Evolutionary conservation across 106 monocot genomes (phyloP).

Genomic region (Dendrobium chrysotoxum): DNA sequence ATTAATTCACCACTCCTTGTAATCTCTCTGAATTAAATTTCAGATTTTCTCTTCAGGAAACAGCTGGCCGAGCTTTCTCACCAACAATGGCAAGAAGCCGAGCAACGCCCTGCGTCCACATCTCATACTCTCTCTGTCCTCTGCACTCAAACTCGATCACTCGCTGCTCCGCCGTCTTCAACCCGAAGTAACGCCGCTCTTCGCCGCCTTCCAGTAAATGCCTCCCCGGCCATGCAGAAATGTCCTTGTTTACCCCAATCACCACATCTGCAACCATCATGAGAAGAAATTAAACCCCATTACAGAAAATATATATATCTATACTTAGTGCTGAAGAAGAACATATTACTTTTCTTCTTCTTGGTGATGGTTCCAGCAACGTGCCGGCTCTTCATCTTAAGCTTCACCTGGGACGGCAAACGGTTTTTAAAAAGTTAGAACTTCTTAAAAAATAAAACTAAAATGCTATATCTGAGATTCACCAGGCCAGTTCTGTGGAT

Average conservation of each 20-base stretch:
- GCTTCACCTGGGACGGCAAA: slow-evolving; percentile 19
- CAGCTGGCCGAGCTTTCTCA: neutral
- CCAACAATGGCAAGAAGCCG: slow-evolving; percentile 35
- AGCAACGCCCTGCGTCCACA: slow-evolving; percentile 77
- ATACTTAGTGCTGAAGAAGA: neutral
- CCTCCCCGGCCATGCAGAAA: slow-evolving; percentile 75
- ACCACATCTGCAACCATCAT: slow-evolving; percentile 37
- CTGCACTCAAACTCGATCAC: slow-evolving; percentile 88
- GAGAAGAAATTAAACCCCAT: neutral
- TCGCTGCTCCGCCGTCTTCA: slow-evolving; percentile 62
- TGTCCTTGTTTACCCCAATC: slow-evolving; percentile 49
- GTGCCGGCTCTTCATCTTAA: slow-evolving; percentile 78
- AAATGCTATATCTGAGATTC: too few relatives aligned
- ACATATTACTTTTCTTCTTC: slow-evolving; percentile 79
- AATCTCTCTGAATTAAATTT: too few relatives aligned
- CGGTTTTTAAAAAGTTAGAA: too few relatives aligned
- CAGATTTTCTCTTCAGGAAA: neutral
- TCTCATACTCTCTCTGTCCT: slow-evolving; percentile 65
- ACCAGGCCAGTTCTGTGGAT: slow-evolving; percentile 35
- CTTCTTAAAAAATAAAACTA: too few relatives aligned
- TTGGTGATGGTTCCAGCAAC: slow-evolving; percentile 84
- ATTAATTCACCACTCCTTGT: neutral
- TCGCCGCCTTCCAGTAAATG: slow-evolving; percentile 73
- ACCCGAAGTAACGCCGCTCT: slow-evolving; percentile 75
- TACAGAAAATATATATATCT: neutral